phyloP scores from a whole-genome alignment of 139 green algal genomes.

The Parachlorella kessleri region DNA sequence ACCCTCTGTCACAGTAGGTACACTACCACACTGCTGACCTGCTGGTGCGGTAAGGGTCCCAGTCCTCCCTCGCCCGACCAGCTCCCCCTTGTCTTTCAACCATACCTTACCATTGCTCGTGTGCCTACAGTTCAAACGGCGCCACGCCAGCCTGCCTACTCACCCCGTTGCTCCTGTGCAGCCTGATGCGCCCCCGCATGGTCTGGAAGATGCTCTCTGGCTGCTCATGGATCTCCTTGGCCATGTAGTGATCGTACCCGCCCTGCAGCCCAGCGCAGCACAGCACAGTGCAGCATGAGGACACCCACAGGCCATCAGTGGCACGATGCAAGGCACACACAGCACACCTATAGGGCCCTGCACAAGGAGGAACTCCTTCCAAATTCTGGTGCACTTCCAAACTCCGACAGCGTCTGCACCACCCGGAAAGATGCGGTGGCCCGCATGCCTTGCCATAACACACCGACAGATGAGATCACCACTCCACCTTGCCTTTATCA shows the following conservation, averaged over 20 bases:
- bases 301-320: too few species aligned
- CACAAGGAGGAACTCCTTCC: too few species aligned
- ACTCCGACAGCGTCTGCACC: too few species aligned
- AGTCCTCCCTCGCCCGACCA: neutral
- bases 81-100: too few species aligned
- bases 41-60: neutral
- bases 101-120: neutral
- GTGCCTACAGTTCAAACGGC: neutral
- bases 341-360: too few species aligned
- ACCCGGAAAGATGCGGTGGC: neutral
- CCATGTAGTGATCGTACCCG: conserved; percentile 93
- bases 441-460: neutral
- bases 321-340: too few species aligned
- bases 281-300: neutral
- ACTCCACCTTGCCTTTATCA: too few species aligned
- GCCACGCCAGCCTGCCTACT: neutral
- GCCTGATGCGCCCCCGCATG: conserved; percentile 77
- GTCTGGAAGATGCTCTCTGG: conserved; percentile 85
- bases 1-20: too few species aligned
- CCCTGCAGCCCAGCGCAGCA: conserved; percentile 62
- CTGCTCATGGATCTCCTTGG: conserved; percentile 96
- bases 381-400: too few species aligned
- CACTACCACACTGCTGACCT: neutral
- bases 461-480: too few species aligned
- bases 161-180: conserved; percentile 20